These are phyloP conservation scores for Primulina huaijiensis DNA, from an alignment of 257 asterid species.

Conservation along the genomic window DNA sequence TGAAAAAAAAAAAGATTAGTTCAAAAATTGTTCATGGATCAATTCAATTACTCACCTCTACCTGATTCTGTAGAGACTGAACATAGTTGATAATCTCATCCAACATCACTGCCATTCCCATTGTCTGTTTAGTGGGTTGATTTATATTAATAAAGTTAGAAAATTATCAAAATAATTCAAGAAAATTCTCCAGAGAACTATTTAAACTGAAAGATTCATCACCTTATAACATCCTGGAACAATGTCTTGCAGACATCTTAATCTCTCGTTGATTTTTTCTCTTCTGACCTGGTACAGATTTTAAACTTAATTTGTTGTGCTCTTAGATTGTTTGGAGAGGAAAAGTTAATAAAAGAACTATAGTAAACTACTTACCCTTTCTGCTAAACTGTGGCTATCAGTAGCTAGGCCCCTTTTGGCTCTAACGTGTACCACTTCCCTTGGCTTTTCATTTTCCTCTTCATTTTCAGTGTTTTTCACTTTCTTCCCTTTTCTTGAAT, in stretches of 20 bases:
- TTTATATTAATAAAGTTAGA: no score
- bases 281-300: slow-evolving; percentile 62
- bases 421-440: slow-evolving; percentile 83
- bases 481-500: slow-evolving; percentile 46
- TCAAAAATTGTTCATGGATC: neutral
- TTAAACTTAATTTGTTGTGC: neutral
- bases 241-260: slow-evolving; percentile 79
- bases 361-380: slow-evolving; percentile 49
- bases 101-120: slow-evolving; percentile 98
- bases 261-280: slow-evolving; percentile 78
- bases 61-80: slow-evolving; percentile 87
- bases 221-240: slow-evolving; percentile 98
- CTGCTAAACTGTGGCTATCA: slow-evolving; percentile 95
- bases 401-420: slow-evolving; percentile 96
- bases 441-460: slow-evolving; percentile 40
- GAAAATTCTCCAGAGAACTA: neutral
- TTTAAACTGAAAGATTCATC: neutral
- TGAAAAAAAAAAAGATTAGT: neutral
- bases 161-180: neutral
- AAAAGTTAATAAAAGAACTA: no score
- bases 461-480: slow-evolving; percentile 30
- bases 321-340: neutral
- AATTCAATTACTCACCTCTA: slow-evolving; percentile 51
- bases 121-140: slow-evolving; percentile 44
- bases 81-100: slow-evolving; percentile 89